Percentiles rank a stretch among this genome's conserved stretches.
Conservation (phyloP, 306 rosid genomes). For the Prosopis cineraria region DNA sequence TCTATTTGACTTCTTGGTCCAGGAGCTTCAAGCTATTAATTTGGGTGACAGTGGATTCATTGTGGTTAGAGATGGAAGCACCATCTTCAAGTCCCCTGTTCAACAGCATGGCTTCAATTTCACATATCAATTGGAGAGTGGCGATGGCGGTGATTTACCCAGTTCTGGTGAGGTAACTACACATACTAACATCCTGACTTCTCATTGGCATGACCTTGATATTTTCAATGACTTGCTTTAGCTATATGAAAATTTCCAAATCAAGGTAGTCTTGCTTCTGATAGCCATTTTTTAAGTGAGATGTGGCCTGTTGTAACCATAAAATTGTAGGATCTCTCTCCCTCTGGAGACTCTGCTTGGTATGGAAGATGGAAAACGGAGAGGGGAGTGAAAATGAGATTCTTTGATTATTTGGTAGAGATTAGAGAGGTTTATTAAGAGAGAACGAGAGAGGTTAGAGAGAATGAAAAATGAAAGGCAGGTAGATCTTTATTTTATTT, state of each 20-base stretch:
- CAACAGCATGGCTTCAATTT: slow-evolving; percentile 90
- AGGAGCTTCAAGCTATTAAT: slow-evolving; percentile 90
- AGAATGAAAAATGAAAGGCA: neutral
- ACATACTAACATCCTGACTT: slow-evolving; percentile 14
- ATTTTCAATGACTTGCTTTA: neutral
- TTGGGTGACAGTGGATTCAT: slow-evolving; percentile 96
- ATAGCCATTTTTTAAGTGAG: neutral
- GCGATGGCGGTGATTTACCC: slow-evolving; percentile 78
- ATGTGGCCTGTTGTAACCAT: neutral
- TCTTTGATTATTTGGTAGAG: neutral
- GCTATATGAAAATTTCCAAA: neutral
- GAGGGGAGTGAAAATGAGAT: neutral
- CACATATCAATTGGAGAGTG: slow-evolving; percentile 86
- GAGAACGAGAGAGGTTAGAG: neutral
- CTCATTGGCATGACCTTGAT: slow-evolving; percentile 5
- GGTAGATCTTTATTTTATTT: no score
- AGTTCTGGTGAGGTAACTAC: slow-evolving; percentile 84
- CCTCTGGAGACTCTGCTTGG: no score
- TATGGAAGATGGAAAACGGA: neutral
- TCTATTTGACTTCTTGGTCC: slow-evolving; percentile 37
- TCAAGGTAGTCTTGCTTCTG: neutral
- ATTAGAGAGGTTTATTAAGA: neutral
- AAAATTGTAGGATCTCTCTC: no score
- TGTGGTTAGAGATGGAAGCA: slow-evolving; percentile 84
- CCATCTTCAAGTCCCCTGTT: slow-evolving; percentile 78